Evolutionary conservation across 2,329 filamentous ascomycete species (phyloP).

Genomic region (Colletotrichum kahawae): DNA sequence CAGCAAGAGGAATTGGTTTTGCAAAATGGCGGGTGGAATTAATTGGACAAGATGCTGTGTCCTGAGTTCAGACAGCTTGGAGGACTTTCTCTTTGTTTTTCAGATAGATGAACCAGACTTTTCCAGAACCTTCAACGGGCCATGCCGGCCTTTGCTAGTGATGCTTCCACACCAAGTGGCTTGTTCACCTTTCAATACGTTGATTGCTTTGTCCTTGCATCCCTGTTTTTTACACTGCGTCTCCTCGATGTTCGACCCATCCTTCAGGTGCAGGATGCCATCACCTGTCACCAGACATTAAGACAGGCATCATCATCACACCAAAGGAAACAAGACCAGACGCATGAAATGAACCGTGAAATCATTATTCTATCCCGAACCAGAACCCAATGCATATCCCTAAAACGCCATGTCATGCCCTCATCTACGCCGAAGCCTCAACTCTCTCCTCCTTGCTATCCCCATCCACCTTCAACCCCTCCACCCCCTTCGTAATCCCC

Average conservation of each 20-base stretch:
- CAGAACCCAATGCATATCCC: neutral
- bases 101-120: neutral
- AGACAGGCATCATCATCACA: neutral
- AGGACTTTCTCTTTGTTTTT: neutral
- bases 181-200: accelerated
- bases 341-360: neutral
- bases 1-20: neutral
- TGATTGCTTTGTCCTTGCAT: accelerated
- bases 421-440: neutral
- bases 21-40: accelerated
- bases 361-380: neutral
- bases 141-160: neutral
- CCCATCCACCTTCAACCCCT: neutral
- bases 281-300: too few species aligned
- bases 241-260: neutral
- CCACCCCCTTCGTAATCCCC: slow-evolving; percentile 19
- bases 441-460: neutral
- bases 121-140: accelerated
- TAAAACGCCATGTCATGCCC: neutral
- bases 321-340: accelerated
- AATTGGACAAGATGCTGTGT: neutral
- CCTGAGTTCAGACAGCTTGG: neutral
- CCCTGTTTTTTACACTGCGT: accelerated
- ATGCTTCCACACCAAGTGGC: accelerated
- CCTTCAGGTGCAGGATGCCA: too few species aligned